phyloP scores from a whole-genome alignment of 2,329 filamentous ascomycete species.

The Fusarium newnesense region DNA sequence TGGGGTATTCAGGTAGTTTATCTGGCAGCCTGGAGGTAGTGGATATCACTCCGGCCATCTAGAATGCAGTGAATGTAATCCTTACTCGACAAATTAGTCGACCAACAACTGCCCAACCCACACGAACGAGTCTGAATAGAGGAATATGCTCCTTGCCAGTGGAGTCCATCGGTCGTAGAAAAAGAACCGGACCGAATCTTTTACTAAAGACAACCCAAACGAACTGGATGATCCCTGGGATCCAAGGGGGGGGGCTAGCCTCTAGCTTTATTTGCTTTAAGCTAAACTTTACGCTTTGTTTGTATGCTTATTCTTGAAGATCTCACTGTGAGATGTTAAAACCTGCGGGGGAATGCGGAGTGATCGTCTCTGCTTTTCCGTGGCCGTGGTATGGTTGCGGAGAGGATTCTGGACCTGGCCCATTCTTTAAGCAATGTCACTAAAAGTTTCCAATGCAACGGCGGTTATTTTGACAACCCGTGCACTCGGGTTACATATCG shows the following conservation, averaged over 20 bases:
- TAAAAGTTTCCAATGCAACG: not conserved
- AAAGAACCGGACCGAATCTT: conserved; percentile 39
- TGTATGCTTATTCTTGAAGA: conserved; percentile 16
- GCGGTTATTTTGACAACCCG: not conserved
- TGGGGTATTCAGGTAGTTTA: not conserved
- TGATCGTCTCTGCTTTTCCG: not conserved
- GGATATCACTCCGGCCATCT: conserved; percentile 9
- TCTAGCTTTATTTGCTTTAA: conserved; percentile 17
- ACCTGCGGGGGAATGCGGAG: conserved; percentile 28
- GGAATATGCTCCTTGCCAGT: conserved; percentile 4
- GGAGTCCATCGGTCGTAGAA: conserved; percentile 34
- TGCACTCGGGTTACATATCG: too few relatives aligned
- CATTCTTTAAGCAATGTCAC: conserved; percentile 24
- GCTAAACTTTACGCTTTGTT: conserved; percentile 6
- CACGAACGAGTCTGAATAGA: not conserved
- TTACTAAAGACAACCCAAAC: not conserved
- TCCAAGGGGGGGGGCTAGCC: not conserved
- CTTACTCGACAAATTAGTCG: not conserved
- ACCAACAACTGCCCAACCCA: not conserved
- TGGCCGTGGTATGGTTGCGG: conserved; percentile 19
- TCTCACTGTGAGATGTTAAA: conserved; percentile 8
- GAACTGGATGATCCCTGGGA: not conserved
- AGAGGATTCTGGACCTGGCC: conserved; percentile 24
- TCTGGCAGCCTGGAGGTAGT: conserved; percentile 7
- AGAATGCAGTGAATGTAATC: conserved; percentile 19